Base-by-base conservation (phyloP, 352 stramenopile genomes). In the Pythium graminicola region DNA sequence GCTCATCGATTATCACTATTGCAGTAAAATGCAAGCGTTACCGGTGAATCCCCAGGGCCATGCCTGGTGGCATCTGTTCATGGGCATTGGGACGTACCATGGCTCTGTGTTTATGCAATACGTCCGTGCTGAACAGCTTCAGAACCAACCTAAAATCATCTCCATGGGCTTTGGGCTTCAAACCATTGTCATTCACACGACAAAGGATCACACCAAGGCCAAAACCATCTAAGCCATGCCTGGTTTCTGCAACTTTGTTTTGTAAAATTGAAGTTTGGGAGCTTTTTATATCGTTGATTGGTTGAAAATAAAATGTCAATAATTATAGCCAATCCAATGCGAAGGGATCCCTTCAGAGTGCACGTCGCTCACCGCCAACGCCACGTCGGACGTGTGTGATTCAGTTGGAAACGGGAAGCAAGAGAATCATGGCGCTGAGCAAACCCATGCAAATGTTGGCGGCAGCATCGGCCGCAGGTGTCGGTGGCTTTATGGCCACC, bases 71-170 rank as follows among this genome's bases (percentile, higher is more conserved):
- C 81, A 93, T 60, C 63, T 89, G 14, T 84, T 93, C 62, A 88
- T 86, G 68, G 77, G 79, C 29, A 72, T 93, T 16, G 81, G 76
- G 36, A 78, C 62, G 6, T 93, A 93, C 60, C 68, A 89, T 50
- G 81, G 81, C 1, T 77, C 79, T 0, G 73, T 93, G 22, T 93
- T 93, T 43, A 90, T 90, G 81, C 79, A 93, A 57, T 93, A 87
- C 67, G 77, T 90, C 46, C 79, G 81, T 11, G 80, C 84, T 60
- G 76, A 88, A 52, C 70, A 90, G 62, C 73, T 84, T 10, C 51
- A 90, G 64, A 69, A 75, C 35, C 85, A 85, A 45, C 67, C 68
- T 14, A 54, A 70, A 36, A 81, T 90, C 46, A 55, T 66, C 26
- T 51, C 74, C 32, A 72, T 65, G n/a, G 61, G 59, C 35, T 62